A percentile compares a stretch with the other conserved stretches of the same genome.
Evolutionary conservation across 768 basidiomycete species (phyloP).

Genomic region (Phlebiopsis gigantea): DNA sequence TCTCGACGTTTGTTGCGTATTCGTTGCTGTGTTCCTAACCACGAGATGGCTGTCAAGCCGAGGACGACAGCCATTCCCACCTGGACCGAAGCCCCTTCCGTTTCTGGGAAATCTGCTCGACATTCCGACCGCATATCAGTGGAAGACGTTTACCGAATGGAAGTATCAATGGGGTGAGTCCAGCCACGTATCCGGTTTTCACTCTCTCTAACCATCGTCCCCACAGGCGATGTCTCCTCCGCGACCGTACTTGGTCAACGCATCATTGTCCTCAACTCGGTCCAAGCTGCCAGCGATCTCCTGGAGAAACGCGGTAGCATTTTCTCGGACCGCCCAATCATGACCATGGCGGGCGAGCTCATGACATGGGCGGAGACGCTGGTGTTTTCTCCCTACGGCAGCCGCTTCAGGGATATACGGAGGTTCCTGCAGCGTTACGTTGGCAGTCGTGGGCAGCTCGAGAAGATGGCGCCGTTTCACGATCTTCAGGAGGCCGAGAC

Average conservation of each 20-base stretch:
- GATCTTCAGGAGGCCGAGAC: slow-evolving; percentile 17
- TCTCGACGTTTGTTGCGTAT: no score
- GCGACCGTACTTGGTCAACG: slow-evolving; percentile 22
- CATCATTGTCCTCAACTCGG: slow-evolving; percentile 23
- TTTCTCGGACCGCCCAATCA: slow-evolving; percentile 23
- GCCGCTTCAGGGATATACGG: slow-evolving; percentile 22
- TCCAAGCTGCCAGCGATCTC: slow-evolving; percentile 20
- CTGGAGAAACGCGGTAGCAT: slow-evolving; percentile 25
- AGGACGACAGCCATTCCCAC: neutral
- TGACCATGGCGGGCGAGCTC: slow-evolving; percentile 20
- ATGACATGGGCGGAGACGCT: slow-evolving; percentile 20
- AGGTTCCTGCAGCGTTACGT: slow-evolving; percentile 18
- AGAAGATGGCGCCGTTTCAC: slow-evolving; percentile 12
- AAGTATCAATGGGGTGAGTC: slow-evolving; percentile 24
- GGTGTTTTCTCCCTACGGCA: slow-evolving; percentile 18
- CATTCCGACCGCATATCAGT: slow-evolving; percentile 15
- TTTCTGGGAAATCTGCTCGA: slow-evolving; percentile 7
- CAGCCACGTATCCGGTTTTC: no score
- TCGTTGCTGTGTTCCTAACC: no score
- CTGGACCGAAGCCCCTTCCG: slow-evolving; percentile 7
- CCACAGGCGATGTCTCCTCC: slow-evolving; percentile 17
- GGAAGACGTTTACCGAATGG: slow-evolving; percentile 22
- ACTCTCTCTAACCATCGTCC: neutral
- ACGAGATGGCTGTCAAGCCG: no score
- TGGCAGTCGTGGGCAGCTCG: slow-evolving; percentile 20